Percentiles rank a stretch among this genome's conserved stretches.
Conservation (phyloP, 208 protist species). For the Angomonas deanei region DNA sequence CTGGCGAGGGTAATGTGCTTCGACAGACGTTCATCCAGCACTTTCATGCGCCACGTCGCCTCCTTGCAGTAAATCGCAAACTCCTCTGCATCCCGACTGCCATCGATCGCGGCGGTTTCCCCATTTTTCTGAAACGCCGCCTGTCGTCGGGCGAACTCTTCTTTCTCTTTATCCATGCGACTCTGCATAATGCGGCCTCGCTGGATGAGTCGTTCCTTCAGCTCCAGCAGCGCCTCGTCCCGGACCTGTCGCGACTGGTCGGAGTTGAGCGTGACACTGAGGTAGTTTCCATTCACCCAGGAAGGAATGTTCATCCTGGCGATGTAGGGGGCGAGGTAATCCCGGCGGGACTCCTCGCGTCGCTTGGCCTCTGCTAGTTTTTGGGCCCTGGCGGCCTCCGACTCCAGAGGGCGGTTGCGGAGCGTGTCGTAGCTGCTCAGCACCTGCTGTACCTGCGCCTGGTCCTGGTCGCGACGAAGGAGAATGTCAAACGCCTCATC, state of each 20-base stretch:
- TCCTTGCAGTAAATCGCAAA: slow-evolving; percentile 87
- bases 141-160: slow-evolving; percentile 72
- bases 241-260: slow-evolving; percentile 83
- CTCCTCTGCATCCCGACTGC: slow-evolving; percentile 72
- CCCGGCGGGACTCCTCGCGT: slow-evolving; percentile 71
- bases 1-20: slow-evolving; percentile 84
- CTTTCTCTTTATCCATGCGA: slow-evolving; percentile 86
- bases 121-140: slow-evolving; percentile 65
- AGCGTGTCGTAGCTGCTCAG: slow-evolving; percentile 85
- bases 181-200: slow-evolving; percentile 88
- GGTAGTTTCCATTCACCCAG: slow-evolving; percentile 73
- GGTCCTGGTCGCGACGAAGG: slow-evolving; percentile 32
- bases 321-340: slow-evolving; percentile 90
- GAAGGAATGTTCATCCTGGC: slow-evolving; percentile 66
- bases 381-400: slow-evolving; percentile 64
- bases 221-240: slow-evolving; percentile 73
- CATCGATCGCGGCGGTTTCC: slow-evolving; percentile 51
- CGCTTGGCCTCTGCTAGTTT: slow-evolving; percentile 62
- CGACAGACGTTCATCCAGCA: slow-evolving; percentile 81
- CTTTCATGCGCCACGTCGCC: slow-evolving; percentile 88
- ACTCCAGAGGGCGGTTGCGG: slow-evolving; percentile 82
- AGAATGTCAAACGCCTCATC: slow-evolving; percentile 62
- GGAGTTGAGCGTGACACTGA: slow-evolving; percentile 47
- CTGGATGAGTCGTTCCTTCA: slow-evolving; percentile 89
- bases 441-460: slow-evolving; percentile 26